Conservation (phyloP, 148 eudicot species). For the Gaultheria prostrata region DNA sequence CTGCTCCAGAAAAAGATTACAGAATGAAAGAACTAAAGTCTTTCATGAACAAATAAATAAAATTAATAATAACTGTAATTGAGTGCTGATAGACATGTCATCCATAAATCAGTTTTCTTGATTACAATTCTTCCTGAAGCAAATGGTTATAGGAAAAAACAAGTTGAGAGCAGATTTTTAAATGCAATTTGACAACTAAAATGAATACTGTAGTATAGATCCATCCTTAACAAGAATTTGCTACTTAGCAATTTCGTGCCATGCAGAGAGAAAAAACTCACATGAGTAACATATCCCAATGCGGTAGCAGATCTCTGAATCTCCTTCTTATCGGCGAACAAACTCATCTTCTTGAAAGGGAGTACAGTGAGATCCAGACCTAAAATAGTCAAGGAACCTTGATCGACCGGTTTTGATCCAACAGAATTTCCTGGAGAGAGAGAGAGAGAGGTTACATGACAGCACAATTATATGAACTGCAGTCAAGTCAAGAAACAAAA, state of each 20-base stretch:
- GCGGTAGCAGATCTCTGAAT: conserved; percentile 93
- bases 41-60: not conserved
- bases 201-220: not conserved
- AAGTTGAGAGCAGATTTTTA: not conserved
- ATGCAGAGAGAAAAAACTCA: conserved; percentile 41
- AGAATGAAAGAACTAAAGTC: not conserved
- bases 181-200: not conserved
- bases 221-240: conserved; percentile 1
- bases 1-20: not conserved
- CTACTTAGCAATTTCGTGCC: not conserved
- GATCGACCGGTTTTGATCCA: conserved; percentile 54
- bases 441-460: conserved; percentile 4
- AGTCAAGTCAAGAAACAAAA: not conserved
- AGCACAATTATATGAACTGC: conserved; percentile 2
- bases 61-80: not conserved
- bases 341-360: conserved; percentile 81
- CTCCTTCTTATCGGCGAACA: conserved; percentile 96
- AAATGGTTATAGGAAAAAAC: not conserved
- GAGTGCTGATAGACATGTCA: not conserved
- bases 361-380: conserved; percentile 79
- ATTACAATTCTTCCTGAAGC: not conserved
- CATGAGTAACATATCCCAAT: conserved; percentile 95
- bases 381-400: conserved; percentile 67
- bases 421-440: conserved; percentile 54
- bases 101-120: not conserved